Conservation (phyloP, 805 yeast genomes). For the Kuraishia floccosa region DNA sequence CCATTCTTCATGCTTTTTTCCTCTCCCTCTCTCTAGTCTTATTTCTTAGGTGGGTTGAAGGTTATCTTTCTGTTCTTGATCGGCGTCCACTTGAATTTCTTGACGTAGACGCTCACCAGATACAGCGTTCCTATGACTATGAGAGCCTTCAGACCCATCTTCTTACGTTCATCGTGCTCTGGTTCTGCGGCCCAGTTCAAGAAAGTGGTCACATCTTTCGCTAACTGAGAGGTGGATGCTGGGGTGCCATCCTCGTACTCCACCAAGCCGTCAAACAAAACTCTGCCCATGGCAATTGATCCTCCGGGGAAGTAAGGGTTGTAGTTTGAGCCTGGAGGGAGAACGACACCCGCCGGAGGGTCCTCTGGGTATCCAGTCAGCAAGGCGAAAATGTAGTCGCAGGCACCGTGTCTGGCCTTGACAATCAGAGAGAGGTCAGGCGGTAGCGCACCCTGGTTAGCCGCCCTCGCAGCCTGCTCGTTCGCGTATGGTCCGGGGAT, state of each 20-base stretch:
- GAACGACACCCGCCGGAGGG: constrained; percentile 91
- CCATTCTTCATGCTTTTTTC: background rate
- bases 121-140: constrained; percentile 69
- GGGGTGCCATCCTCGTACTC: constrained; percentile 99
- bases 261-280: constrained; percentile 90
- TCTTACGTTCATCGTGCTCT: constrained; percentile 97
- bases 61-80: constrained; percentile 90
- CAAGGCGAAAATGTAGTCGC: constrained; percentile 88
- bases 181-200: constrained; percentile 98
- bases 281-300: constrained; percentile 98
- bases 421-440: constrained; percentile 96
- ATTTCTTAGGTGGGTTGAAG: constrained; percentile 85
- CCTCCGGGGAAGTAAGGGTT: constrained; percentile 99
- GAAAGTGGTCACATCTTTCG: constrained; percentile 93
- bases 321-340: constrained; percentile 93
- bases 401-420: constrained; percentile 98
- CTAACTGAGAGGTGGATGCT: constrained; percentile 98
- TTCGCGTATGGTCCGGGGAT: constrained; percentile 93
- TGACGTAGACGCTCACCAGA: constrained; percentile 79
- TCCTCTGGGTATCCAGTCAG: constrained; percentile 99
- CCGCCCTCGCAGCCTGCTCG: constrained; percentile 99
- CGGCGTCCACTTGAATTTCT: constrained; percentile 97
- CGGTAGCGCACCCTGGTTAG: constrained; percentile 98
- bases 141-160: constrained; percentile 88
- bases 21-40: constrained; percentile 5